Base-by-base conservation (phyloP, 1,139 yeast species). In the Eremothecium gossypii region DNA sequence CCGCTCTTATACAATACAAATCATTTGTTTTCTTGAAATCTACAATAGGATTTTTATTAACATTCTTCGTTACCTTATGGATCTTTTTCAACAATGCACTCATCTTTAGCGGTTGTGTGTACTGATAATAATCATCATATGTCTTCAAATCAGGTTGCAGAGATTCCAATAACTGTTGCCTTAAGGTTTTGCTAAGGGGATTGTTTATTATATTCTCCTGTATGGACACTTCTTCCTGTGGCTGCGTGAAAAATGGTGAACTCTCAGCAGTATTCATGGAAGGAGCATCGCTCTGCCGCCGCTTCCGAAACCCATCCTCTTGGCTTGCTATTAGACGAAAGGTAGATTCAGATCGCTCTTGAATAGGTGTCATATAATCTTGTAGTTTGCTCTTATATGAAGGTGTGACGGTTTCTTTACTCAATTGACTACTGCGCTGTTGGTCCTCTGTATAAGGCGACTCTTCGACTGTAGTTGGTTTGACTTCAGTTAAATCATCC, bases 1-100 rank as follows among this genome's bases (percentile, higher is more conserved):
- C 76, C 40, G 71, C 69, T 32, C 77, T 69, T 44, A 85, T 66
- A 47, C 79, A 74, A 54, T 69, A 77, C 5, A 74, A 66, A 42
- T 73, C 77, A 38, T 69, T 70, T 1, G 76, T 77, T 45, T 45
- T 65, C 52, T 41, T 57, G 40, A 60, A 58, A 39, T 56, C 58
- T 6, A 59, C 56, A 3, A 59, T 60, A 7, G 64, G 63, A 30
- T 54, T 56, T 41, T 57, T 50, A 41, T 69, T 66, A 20, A 71
- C 69, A 30, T 63, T 58, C 31, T 61, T 65, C 31, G 66, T 56
- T 41, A 66, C 64, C 27, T 56, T 58, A 41, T 55, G 60, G 27
- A 67, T 55, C 39, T 64, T 69, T 36, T 64, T 69, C 55, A 48
- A 64, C 20, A 60, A 59, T 27, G 55, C 43, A 45, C 63, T 61